Base-by-base conservation (phyloP, 495 filamentous ascomycete species). In the Echria macrotheca region DNA sequence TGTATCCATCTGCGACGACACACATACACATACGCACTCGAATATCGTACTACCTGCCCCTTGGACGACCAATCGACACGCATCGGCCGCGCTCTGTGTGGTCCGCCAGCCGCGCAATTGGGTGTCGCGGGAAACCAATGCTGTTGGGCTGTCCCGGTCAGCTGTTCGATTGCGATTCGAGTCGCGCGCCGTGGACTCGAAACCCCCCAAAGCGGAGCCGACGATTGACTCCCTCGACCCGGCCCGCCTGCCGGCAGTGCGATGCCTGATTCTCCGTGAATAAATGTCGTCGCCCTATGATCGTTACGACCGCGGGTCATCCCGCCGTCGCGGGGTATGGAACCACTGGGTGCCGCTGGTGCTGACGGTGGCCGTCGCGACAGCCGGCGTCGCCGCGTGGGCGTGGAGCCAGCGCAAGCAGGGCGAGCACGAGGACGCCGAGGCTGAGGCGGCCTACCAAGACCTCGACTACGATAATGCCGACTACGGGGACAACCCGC, bases 291-390 rank as follows among this genome's bases (percentile, higher is more conserved):
- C 78, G 63, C 81, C 82, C 44, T 85, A 85, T 75, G 78, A 86
- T 69, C n/a, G n/a, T n/a, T n/a, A n/a, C n/a, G 71, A 86, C 63
- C 79, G 79, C 54, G 70, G 70, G 53, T 79, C 78, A 59, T 74
- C 77, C 65, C 76, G 80, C 59, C 74, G 81, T 57, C 83, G 87
- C 57, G 78, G 84, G 43, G 72, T 87, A 61, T 75, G 70, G 70
- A 81, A 84, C 58, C 89, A 91, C 69, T 95, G 89, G 87, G 76
- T 91, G 45, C 90, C 90, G 46, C 70, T 95, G 36, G 83, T 82
- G 42, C 61, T 95, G 50, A 95, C 90, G 32, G 81, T 91, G 28
- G 89, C 89, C 41, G 77, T 91, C 54, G 90, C 90, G 28, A 86
- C 90, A 18, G 77, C 86, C 44, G 87, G 89, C 23, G 70, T 93